Evolutionary conservation across 2,329 filamentous ascomycete genomes (phyloP).

Genomic region (Scolecobasidium constrictum): DNA sequence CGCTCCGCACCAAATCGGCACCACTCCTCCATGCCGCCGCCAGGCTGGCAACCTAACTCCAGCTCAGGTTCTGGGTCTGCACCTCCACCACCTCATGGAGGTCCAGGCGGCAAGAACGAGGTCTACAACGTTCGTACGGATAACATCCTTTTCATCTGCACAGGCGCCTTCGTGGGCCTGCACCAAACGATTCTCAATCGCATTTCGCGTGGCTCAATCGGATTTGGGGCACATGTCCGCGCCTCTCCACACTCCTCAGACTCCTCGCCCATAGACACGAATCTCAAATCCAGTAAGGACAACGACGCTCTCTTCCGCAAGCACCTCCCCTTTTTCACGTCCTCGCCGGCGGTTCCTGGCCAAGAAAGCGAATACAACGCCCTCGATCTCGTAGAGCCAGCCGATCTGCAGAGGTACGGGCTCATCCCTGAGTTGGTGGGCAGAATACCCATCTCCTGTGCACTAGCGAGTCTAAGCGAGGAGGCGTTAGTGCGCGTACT

Average conservation of each 20-base stretch:
- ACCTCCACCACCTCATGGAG: constrained; percentile 14
- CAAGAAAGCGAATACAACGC: constrained; percentile 36
- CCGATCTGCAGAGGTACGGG: constrained; percentile 72
- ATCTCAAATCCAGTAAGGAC: constrained; percentile 49
- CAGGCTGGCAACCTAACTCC: constrained; percentile 3
- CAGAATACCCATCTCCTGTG: constrained; percentile 83
- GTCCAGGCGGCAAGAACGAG: constrained; percentile 39
- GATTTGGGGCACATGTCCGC: constrained; percentile 78
- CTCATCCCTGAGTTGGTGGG: constrained; percentile 94
- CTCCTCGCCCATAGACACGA: constrained; percentile 41
- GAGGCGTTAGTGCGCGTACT: constrained; percentile 70
- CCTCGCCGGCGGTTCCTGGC: constrained; percentile 15
- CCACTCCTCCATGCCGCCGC: background rate
- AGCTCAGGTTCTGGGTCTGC: background rate
- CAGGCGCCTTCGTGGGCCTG: constrained; percentile 85
- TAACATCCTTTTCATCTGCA: constrained; percentile 95
- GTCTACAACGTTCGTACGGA: constrained; percentile 74
- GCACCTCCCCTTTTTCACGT: constrained; percentile 44
- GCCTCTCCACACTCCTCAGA: constrained; percentile 36
- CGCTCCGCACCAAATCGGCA: constrained; percentile 21
- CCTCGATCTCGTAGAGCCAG: constrained; percentile 62
- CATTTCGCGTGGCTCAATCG: constrained; percentile 78
- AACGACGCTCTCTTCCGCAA: constrained; percentile 40
- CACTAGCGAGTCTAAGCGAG: constrained; percentile 64
- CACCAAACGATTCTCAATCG: constrained; percentile 80